A percentile compares a stretch with the other conserved stretches of the same genome.
These are phyloP conservation scores for Lecanosticta acicola DNA, from an alignment of 2,329 filamentous ascomycete species.

Conservation along the genomic window DNA sequence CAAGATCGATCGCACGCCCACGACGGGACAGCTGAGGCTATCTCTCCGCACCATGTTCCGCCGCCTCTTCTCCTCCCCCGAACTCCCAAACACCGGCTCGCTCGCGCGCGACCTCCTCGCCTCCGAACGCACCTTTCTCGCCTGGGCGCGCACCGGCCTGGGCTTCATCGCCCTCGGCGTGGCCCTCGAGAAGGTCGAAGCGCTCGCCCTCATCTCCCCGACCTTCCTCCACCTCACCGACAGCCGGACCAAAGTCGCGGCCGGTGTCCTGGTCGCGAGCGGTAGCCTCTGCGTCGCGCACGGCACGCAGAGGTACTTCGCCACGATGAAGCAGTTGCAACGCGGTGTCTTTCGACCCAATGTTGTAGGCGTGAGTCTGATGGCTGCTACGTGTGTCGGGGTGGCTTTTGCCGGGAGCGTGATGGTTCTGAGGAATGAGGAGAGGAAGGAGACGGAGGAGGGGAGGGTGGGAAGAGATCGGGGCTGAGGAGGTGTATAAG, in stretches of 20 bases:
- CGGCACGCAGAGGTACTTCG: constrained; percentile 46
- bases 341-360: constrained; percentile 40
- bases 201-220: constrained; percentile 27
- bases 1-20: neutral
- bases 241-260: constrained; percentile 29
- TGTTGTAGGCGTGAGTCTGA: constrained; percentile 25
- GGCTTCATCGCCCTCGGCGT: constrained; percentile 50
- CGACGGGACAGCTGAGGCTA: neutral
- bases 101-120: constrained; percentile 51
- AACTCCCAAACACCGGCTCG: constrained; percentile 44
- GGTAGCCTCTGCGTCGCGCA: constrained; percentile 45
- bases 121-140: constrained; percentile 50
- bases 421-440: constrained; percentile 28
- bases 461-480: neutral
- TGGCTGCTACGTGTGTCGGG: constrained; percentile 28
- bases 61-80: constrained; percentile 16
- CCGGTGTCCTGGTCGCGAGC: constrained; percentile 39
- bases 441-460: constrained; percentile 4
- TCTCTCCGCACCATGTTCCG: constrained; percentile 13
- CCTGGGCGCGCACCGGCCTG: constrained; percentile 49
- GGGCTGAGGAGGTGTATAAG: no score
- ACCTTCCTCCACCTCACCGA: constrained; percentile 29
- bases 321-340: constrained; percentile 39
- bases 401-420: constrained; percentile 28
- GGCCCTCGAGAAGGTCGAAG: constrained; percentile 47